Evolutionary conservation across 2,329 filamentous ascomycete genomes (phyloP).

Genomic region (Nigrospora osmanthi): DNA sequence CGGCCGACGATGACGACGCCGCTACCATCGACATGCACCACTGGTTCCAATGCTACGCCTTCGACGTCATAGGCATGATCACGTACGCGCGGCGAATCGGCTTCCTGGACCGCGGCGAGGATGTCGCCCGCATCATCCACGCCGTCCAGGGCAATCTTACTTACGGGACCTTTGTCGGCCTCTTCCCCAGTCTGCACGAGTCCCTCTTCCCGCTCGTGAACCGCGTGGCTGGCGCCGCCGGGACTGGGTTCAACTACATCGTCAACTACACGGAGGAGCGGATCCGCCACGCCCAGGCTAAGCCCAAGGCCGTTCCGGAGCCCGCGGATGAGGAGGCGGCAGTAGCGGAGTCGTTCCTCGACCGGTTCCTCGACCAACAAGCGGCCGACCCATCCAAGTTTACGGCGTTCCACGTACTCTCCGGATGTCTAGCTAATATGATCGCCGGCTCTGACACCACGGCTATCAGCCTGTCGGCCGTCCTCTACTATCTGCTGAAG

Average conservation of each 20-base stretch:
- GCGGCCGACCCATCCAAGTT: too few relatives aligned
- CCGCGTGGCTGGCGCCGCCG: too few relatives aligned
- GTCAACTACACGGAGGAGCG: too few relatives aligned
- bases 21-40: not conserved
- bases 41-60: conserved; percentile 3
- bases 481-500: conserved; percentile 19
- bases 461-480: conserved; percentile 20
- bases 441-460: conserved; percentile 28
- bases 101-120: not conserved
- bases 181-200: not conserved
- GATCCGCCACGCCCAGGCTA: too few relatives aligned
- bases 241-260: too few relatives aligned
- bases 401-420: too few relatives aligned
- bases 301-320: too few relatives aligned
- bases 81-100: not conserved
- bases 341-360: too few relatives aligned
- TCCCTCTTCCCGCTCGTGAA: too few relatives aligned
- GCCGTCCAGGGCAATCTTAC: not conserved
- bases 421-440: conserved; percentile 16
- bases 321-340: too few relatives aligned
- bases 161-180: not conserved
- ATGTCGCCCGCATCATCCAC: not conserved
- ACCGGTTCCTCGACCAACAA: too few relatives aligned
- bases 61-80: conserved; percentile 3
- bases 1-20: not conserved